A percentile compares a stretch with the other conserved stretches of the same genome.
Conservation (phyloP, 1,284 basidiomycete species). For the Phylloporus sp. region DNA sequence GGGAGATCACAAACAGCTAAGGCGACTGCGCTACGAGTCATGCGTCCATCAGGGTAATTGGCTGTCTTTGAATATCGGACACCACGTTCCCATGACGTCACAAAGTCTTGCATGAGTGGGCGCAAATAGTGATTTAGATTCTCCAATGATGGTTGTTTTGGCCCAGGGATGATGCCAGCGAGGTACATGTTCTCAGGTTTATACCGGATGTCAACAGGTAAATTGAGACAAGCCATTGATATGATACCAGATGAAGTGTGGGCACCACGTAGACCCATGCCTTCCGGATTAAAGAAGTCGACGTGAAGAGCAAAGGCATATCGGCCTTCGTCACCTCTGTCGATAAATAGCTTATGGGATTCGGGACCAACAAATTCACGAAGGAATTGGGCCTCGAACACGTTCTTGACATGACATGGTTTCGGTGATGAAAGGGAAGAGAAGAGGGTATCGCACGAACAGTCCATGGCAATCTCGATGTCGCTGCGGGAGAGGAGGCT, state of each 20-base stretch:
- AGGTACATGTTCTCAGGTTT: too few relatives aligned
- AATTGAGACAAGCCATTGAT: too few relatives aligned
- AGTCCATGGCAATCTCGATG: background rate
- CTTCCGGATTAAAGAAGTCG: too few relatives aligned
- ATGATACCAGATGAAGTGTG: too few relatives aligned
- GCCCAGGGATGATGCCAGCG: background rate
- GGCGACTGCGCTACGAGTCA: constrained; percentile 1
- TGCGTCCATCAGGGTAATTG: background rate
- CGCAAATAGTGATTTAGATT: background rate
- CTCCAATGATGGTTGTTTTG: background rate
- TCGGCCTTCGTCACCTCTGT: background rate
- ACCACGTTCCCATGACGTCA: constrained; percentile 9
- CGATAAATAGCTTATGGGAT: background rate
- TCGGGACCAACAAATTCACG: background rate
- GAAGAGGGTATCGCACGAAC: background rate
- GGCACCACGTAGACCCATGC: too few relatives aligned
- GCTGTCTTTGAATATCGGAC: constrained; percentile 5
- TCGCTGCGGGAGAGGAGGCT: background rate
- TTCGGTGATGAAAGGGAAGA: background rate
- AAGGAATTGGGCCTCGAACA: background rate
- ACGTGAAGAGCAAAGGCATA: background rate
- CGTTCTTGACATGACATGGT: background rate
- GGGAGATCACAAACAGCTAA: constrained; percentile 16
- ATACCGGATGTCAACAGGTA: too few relatives aligned
- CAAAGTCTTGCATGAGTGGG: background rate